Conservation (phyloP, 2,329 filamentous ascomycete species). For the Ophiostoma pallidulum region DNA sequence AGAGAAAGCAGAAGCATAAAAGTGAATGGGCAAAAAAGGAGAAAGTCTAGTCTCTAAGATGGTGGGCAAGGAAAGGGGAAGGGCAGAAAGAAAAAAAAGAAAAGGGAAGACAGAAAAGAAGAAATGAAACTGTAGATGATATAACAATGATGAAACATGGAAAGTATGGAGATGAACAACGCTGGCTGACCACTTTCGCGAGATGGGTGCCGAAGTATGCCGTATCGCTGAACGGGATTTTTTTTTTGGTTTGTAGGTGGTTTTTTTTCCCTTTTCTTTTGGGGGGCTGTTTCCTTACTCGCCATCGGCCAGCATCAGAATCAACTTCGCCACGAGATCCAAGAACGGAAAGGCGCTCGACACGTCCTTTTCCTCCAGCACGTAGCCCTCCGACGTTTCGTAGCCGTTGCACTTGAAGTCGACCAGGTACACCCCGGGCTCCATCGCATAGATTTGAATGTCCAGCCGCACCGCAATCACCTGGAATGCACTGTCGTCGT, state of each 20-base stretch:
- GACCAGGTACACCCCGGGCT: constrained; percentile 85
- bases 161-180: neutral
- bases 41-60: no score
- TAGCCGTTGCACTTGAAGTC: constrained; percentile 99
- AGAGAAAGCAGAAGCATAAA: no score
- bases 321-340: constrained; percentile 83
- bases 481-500: constrained; percentile 43
- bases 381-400: constrained; percentile 64
- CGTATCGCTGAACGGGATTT: no score
- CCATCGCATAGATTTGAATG: constrained; percentile 92
- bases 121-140: neutral
- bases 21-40: no score
- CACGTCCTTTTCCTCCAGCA: constrained; percentile 85
- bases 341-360: constrained; percentile 93
- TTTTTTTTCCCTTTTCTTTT: neutral
- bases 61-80: no score
- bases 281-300: constrained; percentile 40
- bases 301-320: constrained; percentile 83
- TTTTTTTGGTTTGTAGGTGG: no score
- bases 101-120: neutral
- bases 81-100: neutral
- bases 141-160: neutral
- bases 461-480: constrained; percentile 90
- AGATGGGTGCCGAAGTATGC: no score
- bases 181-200: no score